A percentile compares a stretch with the other conserved stretches of the same genome.
Conservation (phyloP, 805 yeast species). For the Vanderwaltozyma tropicalis region DNA sequence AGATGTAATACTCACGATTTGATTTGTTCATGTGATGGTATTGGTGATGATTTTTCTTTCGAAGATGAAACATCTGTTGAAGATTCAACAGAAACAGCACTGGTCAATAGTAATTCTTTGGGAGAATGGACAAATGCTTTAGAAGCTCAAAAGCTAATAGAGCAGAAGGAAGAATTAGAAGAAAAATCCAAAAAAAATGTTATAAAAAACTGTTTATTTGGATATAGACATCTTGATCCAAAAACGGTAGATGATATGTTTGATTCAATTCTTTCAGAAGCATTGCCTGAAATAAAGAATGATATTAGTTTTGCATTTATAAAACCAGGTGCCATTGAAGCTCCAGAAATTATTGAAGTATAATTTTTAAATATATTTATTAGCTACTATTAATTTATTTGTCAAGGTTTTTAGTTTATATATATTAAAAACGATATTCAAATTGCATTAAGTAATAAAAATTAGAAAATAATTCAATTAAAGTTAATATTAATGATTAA, state of each 20-base stretch:
- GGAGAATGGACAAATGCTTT: slow-evolving; percentile 49
- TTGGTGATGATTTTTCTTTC: slow-evolving; percentile 32
- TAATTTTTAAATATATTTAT: too few relatives aligned
- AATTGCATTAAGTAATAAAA: too few relatives aligned
- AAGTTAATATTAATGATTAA: too few relatives aligned
- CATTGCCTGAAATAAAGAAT: slow-evolving; percentile 7
- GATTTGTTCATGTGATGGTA: slow-evolving; percentile 53
- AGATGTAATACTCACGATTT: slow-evolving; percentile 69
- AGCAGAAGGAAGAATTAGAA: slow-evolving; percentile 12
- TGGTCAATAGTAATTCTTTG: slow-evolving; percentile 1
- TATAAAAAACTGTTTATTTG: slow-evolving; percentile 48
- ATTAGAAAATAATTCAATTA: too few relatives aligned
- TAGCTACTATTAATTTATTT: too few relatives aligned
- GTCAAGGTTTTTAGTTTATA: too few relatives aligned
- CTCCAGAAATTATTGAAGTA: neutral
- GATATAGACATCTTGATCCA: slow-evolving; percentile 57
- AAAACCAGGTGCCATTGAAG: slow-evolving; percentile 10
- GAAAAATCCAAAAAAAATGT: slow-evolving; percentile 30
- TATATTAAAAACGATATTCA: too few relatives aligned
- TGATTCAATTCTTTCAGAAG: slow-evolving; percentile 14
- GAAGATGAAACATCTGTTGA: slow-evolving; percentile 2
- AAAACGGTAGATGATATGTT: slow-evolving; percentile 3
- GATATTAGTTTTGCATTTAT: slow-evolving; percentile 22
- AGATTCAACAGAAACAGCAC: neutral
- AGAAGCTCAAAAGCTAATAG: slow-evolving; percentile 26